phyloP scores from a whole-genome alignment of 2,329 filamentous ascomycete species.

The Aspergillus sp. region DNA sequence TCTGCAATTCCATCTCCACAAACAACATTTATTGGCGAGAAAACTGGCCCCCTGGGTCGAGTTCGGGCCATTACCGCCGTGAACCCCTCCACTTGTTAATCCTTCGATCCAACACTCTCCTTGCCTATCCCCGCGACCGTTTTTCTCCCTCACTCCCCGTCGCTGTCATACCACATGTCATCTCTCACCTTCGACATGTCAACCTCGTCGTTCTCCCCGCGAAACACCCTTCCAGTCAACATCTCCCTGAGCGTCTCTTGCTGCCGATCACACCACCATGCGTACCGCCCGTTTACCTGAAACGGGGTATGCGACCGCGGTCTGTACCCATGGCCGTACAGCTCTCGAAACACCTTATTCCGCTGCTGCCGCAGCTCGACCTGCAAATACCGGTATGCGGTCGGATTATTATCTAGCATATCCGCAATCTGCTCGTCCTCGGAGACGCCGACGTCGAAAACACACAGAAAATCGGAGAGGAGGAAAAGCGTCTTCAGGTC shows the following conservation, averaged over 20 bases:
- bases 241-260: constrained; percentile 2
- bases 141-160: neutral
- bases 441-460: neutral
- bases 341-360: neutral
- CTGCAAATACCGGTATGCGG: neutral
- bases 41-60: no score
- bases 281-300: neutral
- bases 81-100: no score
- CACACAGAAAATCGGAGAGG: constrained; percentile 7
- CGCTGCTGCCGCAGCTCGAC: neutral
- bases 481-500: constrained; percentile 2
- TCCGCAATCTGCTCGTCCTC: neutral
- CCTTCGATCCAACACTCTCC: neutral
- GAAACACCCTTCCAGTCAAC: constrained; percentile 4
- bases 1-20: neutral
- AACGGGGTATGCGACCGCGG: neutral
- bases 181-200: neutral
- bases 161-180: constrained; percentile 6
- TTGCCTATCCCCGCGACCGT: neutral
- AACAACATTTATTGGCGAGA: no score
- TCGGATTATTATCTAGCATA: neutral
- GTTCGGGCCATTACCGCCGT: no score
- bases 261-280: constrained; percentile 10
- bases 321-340: neutral
- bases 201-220: neutral